Evolutionary conservation across 331 rosid species (phyloP).

Genomic region (Acacia pycnantha): DNA sequence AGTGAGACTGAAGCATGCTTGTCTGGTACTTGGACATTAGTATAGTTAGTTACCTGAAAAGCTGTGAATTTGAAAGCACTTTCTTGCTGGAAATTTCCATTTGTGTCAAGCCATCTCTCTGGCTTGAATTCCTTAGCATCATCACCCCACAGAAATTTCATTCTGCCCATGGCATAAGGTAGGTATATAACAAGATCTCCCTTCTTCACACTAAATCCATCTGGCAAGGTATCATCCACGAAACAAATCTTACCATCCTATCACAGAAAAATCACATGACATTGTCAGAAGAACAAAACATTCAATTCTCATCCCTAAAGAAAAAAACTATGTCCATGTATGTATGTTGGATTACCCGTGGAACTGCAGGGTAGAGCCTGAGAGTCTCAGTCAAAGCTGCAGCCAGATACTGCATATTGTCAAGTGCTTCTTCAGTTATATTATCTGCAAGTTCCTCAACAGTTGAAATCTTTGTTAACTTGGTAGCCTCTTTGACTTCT

Average conservation of each 20-base stretch:
- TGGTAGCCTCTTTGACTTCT: slow-evolving; percentile 47
- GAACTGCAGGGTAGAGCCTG: slow-evolving; percentile 68
- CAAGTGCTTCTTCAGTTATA: slow-evolving; percentile 51
- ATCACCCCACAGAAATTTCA: slow-evolving; percentile 59
- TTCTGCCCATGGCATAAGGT: slow-evolving; percentile 74
- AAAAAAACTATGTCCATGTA: neutral
- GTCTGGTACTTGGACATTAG: neutral
- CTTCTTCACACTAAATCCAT: slow-evolving; percentile 49
- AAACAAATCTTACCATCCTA: slow-evolving; percentile 54
- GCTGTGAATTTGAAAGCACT: slow-evolving; percentile 67
- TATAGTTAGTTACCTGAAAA: slow-evolving; percentile 41
- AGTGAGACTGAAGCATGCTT: neutral
- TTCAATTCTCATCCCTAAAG: neutral
- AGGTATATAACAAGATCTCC: slow-evolving; percentile 52
- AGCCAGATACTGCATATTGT: slow-evolving; percentile 64
- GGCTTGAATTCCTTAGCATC: slow-evolving; percentile 62
- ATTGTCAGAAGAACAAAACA: neutral
- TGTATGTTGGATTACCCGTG: slow-evolving; percentile 40
- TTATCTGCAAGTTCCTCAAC: slow-evolving; percentile 42
- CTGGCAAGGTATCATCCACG: slow-evolving; percentile 55
- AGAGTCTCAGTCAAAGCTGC: slow-evolving; percentile 73
- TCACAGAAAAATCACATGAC: neutral
- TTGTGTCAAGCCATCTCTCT: slow-evolving; percentile 53
- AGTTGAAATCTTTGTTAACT: slow-evolving; percentile 22
- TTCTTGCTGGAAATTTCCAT: slow-evolving; percentile 48